Conservation (phyloP, 2,329 filamentous ascomycete species). For the Botrytis galanthina region DNA sequence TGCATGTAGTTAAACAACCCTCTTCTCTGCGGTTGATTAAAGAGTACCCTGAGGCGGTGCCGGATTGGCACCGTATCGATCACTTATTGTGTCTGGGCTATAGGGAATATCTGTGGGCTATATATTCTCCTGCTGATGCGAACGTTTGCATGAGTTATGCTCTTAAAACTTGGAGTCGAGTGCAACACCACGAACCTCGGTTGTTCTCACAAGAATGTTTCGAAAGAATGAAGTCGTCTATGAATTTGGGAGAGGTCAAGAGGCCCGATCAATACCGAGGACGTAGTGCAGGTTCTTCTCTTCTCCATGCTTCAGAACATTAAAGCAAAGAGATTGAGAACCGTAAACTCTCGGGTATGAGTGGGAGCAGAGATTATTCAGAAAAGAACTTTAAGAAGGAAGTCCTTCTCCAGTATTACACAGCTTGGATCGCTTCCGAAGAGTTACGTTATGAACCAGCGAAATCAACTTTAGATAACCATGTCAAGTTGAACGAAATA, state of each 20-base stretch:
- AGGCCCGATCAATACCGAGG: neutral
- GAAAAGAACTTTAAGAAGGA: neutral
- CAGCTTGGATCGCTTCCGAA: neutral
- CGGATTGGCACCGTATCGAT: conserved; percentile 1
- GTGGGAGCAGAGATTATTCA: neutral
- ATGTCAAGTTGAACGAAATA: too few relatives aligned
- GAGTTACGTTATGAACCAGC: neutral
- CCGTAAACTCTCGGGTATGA: too few relatives aligned
- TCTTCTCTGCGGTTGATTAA: neutral
- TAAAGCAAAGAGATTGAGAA: neutral
- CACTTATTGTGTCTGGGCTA: neutral
- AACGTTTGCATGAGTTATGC: neutral
- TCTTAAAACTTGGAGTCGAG: neutral
- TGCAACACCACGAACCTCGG: too few relatives aligned
- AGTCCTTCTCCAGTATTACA: neutral
- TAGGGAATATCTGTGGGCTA: neutral
- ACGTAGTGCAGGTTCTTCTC: neutral
- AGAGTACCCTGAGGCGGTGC: neutral
- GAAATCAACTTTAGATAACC: neutral
- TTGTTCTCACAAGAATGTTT: neutral
- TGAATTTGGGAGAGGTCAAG: too few relatives aligned
- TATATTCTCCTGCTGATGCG: neutral
- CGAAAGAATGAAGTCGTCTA: neutral
- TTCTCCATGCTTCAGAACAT: neutral
- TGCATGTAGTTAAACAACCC: neutral